Evolutionary conservation across 768 basidiomycete genomes (phyloP), one percentile per base, ranked within the genome.

Genomic region (Tricholoma furcatifolium): DNA sequence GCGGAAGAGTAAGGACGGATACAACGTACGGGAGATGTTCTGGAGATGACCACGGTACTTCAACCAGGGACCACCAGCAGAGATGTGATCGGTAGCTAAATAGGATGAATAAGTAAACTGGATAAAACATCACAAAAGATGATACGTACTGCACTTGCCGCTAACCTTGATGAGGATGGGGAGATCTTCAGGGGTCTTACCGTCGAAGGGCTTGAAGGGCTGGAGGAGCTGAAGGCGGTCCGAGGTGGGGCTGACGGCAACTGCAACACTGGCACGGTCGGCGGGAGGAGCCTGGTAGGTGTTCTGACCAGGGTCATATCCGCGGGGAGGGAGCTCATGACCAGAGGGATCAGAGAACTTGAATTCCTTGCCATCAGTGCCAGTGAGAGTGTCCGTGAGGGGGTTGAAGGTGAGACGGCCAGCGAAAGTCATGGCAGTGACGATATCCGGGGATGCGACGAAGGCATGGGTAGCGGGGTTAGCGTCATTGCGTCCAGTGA

Each of bases 391-490:
- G 76, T 99, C 97, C 42, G 89, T 91, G 57, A 98, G 70, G 27
- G 97, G 97, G 84, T 99, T 98, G 83, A 99, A 99, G 55, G 89
- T 84, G 62, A 99, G 88, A 57, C 83, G 79, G 53, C 97, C 97
- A 55, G 91, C 93, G 72, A 97, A 98, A 53, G 91, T 84, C 80
- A 99, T 87, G 55, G 97, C 97, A 60, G 96, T 98, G 69, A 98
- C 96, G 68, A 99, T 76, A 64, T 97, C 91, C 39, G 91, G 93
- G 31, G 93, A 93, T 36, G 93, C 87, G 65, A 96, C 93, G 66
- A 95, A 96, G 44, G 93, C 91, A 73, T 98, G 97, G 30, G 97
- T 99, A 57, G 94, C 94, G 18, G 96, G 94, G 84, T 99, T 98
- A 63, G 97, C 95, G 65, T 98, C 97, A 72, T 99, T 99, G 67